Percentiles rank a stretch among this genome's conserved stretches.
Evolutionary conservation across 2,329 filamentous ascomycete species (phyloP).

Genomic region (Aspergillus awamori): DNA sequence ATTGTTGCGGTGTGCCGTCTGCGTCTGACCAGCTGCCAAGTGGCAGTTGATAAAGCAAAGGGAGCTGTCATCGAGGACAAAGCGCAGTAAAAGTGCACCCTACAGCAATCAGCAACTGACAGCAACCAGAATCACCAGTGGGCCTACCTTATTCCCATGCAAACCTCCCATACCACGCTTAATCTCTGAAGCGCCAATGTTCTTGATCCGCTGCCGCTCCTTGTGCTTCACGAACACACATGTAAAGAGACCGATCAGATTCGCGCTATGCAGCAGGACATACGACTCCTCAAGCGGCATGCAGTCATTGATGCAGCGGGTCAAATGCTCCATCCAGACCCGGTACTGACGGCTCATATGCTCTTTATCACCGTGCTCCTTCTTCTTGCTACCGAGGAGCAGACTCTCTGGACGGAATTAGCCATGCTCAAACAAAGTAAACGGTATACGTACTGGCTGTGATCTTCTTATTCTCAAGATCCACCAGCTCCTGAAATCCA

Average conservation of each 20-base stretch:
- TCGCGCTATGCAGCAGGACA: conserved; percentile 82
- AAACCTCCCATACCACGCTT: conserved; percentile 95
- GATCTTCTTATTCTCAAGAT: conserved; percentile 94
- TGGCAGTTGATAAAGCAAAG: conserved; percentile 98
- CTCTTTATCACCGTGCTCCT: conserved; percentile 75
- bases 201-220: conserved; percentile 73
- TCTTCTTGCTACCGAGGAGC: conserved; percentile 78
- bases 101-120: conserved; percentile 27
- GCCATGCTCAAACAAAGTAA: conserved; percentile 5
- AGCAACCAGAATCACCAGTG: not conserved
- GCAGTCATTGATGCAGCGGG: conserved; percentile 78
- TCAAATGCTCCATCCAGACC: conserved; percentile 90
- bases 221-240: conserved; percentile 90
- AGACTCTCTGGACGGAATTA: conserved; percentile 66
- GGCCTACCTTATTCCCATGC: conserved; percentile 81
- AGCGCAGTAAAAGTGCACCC: conserved; percentile 88
- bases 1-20: conserved; percentile 87
- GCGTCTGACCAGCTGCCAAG: conserved; percentile 87
- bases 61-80: conserved; percentile 89
- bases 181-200: conserved; percentile 78
- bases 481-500: conserved; percentile 97
- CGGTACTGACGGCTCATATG: conserved; percentile 97
- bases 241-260: conserved; percentile 91
- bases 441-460: conserved; percentile 71
- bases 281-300: conserved; percentile 79